These are phyloP conservation scores for Populus euphratica DNA, from an alignment of 345 rosid genomes.

Conservation along the genomic window DNA sequence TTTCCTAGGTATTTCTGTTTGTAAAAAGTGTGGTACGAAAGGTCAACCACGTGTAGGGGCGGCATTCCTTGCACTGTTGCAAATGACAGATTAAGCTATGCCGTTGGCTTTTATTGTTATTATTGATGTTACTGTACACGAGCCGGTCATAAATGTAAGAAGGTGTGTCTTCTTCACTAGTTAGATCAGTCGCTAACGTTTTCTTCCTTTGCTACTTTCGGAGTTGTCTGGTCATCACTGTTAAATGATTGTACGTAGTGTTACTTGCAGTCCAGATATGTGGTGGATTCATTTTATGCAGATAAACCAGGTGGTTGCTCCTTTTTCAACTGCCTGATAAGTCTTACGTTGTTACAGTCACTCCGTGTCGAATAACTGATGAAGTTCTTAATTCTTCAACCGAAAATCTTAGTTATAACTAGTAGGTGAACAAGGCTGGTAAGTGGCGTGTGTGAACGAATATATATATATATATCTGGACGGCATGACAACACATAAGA, in stretches of 20 bases:
- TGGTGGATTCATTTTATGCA: too few species aligned
- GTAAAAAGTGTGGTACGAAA: not conserved
- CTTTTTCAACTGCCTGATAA: not conserved
- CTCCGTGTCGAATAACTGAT: not conserved
- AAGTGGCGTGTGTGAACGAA: not conserved
- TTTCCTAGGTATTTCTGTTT: too few species aligned
- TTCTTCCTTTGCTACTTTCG: too few species aligned
- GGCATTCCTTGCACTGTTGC: not conserved
- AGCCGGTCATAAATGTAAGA: not conserved
- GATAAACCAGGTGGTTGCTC: too few species aligned
- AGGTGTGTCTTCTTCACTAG: too few species aligned
- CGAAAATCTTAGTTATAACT: not conserved
- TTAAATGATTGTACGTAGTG: too few species aligned
- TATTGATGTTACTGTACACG: not conserved
- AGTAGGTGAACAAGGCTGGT: not conserved
- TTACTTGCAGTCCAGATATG: too few species aligned
- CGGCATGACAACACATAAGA: too few species aligned
- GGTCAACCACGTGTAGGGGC: not conserved
- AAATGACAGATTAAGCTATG: not conserved
- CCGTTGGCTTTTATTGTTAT: not conserved
- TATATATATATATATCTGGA: too few species aligned
- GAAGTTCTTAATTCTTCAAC: not conserved
- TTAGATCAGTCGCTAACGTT: not conserved
- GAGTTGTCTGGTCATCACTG: too few species aligned
- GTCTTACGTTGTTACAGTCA: not conserved